These are phyloP conservation scores for Paxillus involutus DNA, from an alignment of 768 basidiomycete species.

Conservation along the genomic window DNA sequence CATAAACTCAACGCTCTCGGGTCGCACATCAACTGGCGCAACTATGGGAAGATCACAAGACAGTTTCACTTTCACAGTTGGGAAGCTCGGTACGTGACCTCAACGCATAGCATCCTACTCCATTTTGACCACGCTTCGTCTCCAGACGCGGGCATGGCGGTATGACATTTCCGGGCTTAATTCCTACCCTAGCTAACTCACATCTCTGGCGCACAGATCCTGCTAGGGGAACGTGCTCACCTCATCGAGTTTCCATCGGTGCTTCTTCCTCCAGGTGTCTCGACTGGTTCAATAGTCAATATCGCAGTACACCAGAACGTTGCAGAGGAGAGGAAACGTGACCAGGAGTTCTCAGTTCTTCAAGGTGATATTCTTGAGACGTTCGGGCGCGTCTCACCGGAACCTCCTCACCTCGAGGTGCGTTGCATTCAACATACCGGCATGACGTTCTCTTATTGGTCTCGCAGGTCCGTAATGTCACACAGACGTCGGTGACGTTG, in stretches of 20 bases:
- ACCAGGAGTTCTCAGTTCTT: slow-evolving; percentile 79
- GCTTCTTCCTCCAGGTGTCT: slow-evolving; percentile 87
- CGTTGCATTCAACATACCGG: slow-evolving; percentile 14
- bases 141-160: slow-evolving; percentile 96
- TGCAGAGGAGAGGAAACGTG: slow-evolving; percentile 78
- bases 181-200: slow-evolving; percentile 4
- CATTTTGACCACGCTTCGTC: slow-evolving; percentile 5
- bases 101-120: not conserved
- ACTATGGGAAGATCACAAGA: slow-evolving; percentile 46
- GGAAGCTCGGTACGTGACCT: slow-evolving; percentile 78
- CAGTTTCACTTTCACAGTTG: slow-evolving; percentile 89
- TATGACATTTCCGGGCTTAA: slow-evolving; percentile 33
- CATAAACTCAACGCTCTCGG: slow-evolving; percentile 4
- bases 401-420: slow-evolving; percentile 74
- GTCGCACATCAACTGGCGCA: slow-evolving; percentile 3
- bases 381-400: slow-evolving; percentile 69
- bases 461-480: slow-evolving; percentile 80
- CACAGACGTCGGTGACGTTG: slow-evolving; percentile 94
- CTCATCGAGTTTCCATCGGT: slow-evolving; percentile 98
- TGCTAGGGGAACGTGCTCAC: slow-evolving; percentile 91
- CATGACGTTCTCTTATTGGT: not conserved
- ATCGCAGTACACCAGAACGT: slow-evolving; percentile 92
- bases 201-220: slow-evolving; percentile 52
- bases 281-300: slow-evolving; percentile 94
- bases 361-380: slow-evolving; percentile 77